Percentiles rank a stretch among this genome's conserved stretches.
Conservation (phyloP, 148 eudicot species). For the Camellia granthamiana region DNA sequence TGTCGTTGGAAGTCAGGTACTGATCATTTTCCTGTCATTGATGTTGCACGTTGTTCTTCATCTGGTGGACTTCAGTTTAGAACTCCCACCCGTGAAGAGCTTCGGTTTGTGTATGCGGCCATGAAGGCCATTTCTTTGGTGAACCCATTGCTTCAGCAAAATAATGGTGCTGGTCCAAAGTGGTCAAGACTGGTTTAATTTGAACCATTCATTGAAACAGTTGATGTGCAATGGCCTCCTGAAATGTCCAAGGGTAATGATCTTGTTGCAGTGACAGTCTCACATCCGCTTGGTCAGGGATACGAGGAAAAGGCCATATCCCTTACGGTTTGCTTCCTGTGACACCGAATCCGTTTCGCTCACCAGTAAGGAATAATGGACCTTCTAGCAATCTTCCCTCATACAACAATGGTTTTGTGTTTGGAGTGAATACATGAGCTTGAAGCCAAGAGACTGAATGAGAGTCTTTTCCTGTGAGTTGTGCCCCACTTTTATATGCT, state of each 20-base stretch:
- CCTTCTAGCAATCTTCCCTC: slow-evolving; percentile 44
- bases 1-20: slow-evolving; percentile 53
- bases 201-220: slow-evolving; percentile 71
- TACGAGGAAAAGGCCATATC: slow-evolving; percentile 42
- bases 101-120: no score
- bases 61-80: no score
- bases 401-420: slow-evolving; percentile 43
- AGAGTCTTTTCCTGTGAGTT: neutral
- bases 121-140: no score
- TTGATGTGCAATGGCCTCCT: slow-evolving; percentile 62
- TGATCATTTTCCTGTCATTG: slow-evolving; percentile 52
- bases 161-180: no score
- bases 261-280: slow-evolving; percentile 60
- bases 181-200: no score
- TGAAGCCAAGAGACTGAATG: neutral
- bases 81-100: no score
- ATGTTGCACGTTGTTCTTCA: slow-evolving; percentile 54
- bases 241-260: slow-evolving; percentile 46
- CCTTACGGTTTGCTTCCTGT: slow-evolving; percentile 50
- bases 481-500: neutral
- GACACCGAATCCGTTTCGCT: slow-evolving; percentile 53
- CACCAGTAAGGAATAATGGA: slow-evolving; percentile 39
- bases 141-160: no score
- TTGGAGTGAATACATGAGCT: slow-evolving; percentile 46
- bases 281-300: slow-evolving; percentile 55